These are phyloP conservation scores for Backusella tarrabulga DNA, from an alignment of 192 early-diverging fungal genomes.

Conservation along the genomic window DNA sequence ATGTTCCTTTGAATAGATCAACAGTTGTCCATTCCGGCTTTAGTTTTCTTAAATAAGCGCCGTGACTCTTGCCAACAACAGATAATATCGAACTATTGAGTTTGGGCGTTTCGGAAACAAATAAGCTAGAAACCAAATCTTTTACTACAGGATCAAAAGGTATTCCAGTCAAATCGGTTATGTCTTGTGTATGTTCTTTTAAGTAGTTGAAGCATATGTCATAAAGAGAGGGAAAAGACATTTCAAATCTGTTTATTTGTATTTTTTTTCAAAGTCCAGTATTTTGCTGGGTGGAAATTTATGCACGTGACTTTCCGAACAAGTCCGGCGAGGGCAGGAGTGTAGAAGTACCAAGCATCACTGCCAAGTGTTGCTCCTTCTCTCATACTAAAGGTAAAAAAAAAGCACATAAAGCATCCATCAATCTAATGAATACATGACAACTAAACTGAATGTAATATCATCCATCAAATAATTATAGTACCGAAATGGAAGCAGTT, in stretches of 20 bases:
- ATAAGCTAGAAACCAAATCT: not conserved
- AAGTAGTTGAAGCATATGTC: not conserved
- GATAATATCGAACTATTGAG: not conserved
- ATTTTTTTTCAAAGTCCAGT: not conserved
- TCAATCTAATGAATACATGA: not conserved
- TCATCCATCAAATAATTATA: not conserved
- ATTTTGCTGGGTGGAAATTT: not conserved
- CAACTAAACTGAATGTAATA: not conserved
- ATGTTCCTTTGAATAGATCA: not conserved
- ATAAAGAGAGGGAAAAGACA: not conserved
- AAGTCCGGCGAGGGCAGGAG: not conserved
- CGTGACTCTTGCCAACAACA: not conserved
- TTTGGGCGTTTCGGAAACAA: not conserved
- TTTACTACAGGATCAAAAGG: not conserved
- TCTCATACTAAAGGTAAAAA: slow-evolving; percentile 8
- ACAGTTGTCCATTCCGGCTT: not conserved
- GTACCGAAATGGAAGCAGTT: slow-evolving; percentile 58
- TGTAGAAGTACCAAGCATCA: slow-evolving; percentile 1
- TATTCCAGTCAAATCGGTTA: not conserved
- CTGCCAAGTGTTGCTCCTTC: not conserved
- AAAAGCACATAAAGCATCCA: slow-evolving; percentile 4
- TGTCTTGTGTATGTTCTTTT: not conserved
- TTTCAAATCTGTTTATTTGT: not conserved
- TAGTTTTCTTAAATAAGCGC: not conserved
- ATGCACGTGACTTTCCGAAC: not conserved